These are phyloP conservation scores for Crucihimalaya himalaica DNA, from an alignment of 345 rosid genomes.

Conservation along the genomic window DNA sequence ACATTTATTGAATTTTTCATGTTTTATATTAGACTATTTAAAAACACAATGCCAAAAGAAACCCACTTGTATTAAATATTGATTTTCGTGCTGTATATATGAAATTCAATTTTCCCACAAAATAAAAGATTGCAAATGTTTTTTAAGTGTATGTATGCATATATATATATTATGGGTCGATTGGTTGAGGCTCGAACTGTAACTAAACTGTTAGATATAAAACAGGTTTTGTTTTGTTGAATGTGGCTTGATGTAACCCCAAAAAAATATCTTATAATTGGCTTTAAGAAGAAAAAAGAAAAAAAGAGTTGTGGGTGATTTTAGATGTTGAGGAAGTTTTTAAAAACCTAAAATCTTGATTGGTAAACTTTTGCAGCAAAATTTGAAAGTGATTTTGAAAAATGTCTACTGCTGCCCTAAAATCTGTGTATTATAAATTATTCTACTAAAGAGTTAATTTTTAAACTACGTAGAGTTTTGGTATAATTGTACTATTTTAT, in stretches of 20 bases:
- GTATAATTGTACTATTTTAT: neutral
- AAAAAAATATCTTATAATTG: too few species aligned
- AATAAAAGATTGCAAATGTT: neutral
- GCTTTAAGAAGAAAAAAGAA: too few species aligned
- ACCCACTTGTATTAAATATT: neutral
- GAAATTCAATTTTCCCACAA: neutral
- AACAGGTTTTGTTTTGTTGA: too few species aligned
- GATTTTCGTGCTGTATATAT: neutral
- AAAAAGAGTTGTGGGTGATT: neutral
- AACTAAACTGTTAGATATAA: too few species aligned
- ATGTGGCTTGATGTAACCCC: too few species aligned
- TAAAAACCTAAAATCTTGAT: too few species aligned
- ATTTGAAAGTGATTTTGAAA: neutral
- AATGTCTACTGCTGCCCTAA: neutral
- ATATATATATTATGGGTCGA: neutral
- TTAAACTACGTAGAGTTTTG: neutral
- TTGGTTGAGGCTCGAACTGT: neutral
- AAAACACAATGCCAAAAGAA: neutral
- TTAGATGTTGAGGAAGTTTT: too few species aligned
- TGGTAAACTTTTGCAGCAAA: neutral
- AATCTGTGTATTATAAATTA: too few species aligned
- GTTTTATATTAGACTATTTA: conserved; percentile 12
- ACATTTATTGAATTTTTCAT: conserved; percentile 2
- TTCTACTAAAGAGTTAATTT: too few species aligned
- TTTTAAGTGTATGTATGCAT: neutral